Percentiles rank a stretch among this genome's conserved stretches.
phyloP scores from a whole-genome alignment of 2,329 filamentous ascomycete species.

The Paracoccidioides lutzii region DNA sequence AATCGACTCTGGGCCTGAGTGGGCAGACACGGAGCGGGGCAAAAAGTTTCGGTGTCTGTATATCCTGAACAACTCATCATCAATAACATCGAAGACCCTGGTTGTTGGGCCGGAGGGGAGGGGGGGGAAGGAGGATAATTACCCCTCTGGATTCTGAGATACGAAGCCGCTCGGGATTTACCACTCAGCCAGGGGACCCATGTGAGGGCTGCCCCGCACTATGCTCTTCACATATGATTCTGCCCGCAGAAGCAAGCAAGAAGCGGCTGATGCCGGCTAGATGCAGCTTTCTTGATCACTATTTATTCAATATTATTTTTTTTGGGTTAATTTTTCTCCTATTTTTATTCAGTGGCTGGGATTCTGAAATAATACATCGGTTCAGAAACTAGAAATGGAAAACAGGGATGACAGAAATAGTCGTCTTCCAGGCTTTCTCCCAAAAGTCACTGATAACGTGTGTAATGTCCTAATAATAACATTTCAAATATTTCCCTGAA shows the following conservation, averaged over 20 bases:
- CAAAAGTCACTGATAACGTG: too few species aligned
- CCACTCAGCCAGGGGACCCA: not conserved
- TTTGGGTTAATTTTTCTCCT: too few species aligned
- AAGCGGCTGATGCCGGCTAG: not conserved
- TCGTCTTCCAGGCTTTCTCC: too few species aligned
- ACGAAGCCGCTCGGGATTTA: not conserved
- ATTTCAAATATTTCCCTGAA: too few species aligned
- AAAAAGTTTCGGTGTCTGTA: not conserved
- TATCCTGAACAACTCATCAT: not conserved
- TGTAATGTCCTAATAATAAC: too few species aligned
- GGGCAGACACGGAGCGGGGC: not conserved
- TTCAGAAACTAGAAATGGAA: too few species aligned
- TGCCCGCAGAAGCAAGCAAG: not conserved
- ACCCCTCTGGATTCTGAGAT: not conserved
- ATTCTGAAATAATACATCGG: too few species aligned
- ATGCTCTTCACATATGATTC: not conserved
- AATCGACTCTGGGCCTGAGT: not conserved
- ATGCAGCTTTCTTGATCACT: not conserved
- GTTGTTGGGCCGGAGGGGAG: too few species aligned
- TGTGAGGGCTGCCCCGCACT: not conserved
- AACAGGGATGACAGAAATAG: too few species aligned
- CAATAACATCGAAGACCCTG: not conserved
- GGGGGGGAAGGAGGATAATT: too few species aligned
- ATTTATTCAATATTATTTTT: not conserved
- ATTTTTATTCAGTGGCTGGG: too few species aligned